Percentiles rank a stretch among this genome's conserved stretches.
These are phyloP conservation scores for Maudiozyma barnettii DNA, from an alignment of 805 yeast species.

Conservation along the genomic window DNA sequence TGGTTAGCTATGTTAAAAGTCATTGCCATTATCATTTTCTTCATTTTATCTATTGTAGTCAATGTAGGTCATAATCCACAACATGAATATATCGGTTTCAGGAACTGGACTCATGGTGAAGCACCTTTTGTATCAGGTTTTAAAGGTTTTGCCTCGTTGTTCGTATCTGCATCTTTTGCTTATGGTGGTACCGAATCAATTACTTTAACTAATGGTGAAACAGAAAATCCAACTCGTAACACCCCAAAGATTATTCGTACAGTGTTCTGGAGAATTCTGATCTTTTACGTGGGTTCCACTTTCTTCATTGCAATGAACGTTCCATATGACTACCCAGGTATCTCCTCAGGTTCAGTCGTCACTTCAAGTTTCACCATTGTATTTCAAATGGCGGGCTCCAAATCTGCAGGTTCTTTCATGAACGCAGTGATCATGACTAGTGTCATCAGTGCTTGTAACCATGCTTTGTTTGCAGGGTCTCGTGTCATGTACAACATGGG, in stretches of 20 bases:
- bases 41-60: slow-evolving; percentile 46
- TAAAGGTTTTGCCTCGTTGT: slow-evolving; percentile 41
- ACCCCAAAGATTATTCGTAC: slow-evolving; percentile 52
- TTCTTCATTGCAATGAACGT: slow-evolving; percentile 52
- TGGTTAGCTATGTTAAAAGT: slow-evolving; percentile 49
- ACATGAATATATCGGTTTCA: slow-evolving; percentile 46
- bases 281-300: slow-evolving; percentile 46
- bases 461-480: slow-evolving; percentile 43
- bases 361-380: slow-evolving; percentile 40
- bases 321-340: slow-evolving; percentile 47
- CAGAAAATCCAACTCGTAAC: slow-evolving; percentile 45
- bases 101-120: slow-evolving; percentile 46
- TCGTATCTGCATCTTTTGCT: slow-evolving; percentile 44
- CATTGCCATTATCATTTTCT: slow-evolving; percentile 46
- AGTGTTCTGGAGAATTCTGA: slow-evolving; percentile 47
- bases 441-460: slow-evolving; percentile 46
- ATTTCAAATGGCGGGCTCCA: slow-evolving; percentile 43
- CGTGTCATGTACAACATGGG: slow-evolving; percentile 43
- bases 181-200: slow-evolving; percentile 43
- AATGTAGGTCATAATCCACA: slow-evolving; percentile 49
- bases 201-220: slow-evolving; percentile 46
- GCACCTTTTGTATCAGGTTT: slow-evolving; percentile 46
- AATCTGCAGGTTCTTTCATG: slow-evolving; percentile 40
- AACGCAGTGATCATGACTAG: slow-evolving; percentile 50
- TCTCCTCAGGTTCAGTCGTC: slow-evolving; percentile 20